Conservation (phyloP, 2,329 filamentous ascomycete genomes). For the Botrytis sinoallii region DNA sequence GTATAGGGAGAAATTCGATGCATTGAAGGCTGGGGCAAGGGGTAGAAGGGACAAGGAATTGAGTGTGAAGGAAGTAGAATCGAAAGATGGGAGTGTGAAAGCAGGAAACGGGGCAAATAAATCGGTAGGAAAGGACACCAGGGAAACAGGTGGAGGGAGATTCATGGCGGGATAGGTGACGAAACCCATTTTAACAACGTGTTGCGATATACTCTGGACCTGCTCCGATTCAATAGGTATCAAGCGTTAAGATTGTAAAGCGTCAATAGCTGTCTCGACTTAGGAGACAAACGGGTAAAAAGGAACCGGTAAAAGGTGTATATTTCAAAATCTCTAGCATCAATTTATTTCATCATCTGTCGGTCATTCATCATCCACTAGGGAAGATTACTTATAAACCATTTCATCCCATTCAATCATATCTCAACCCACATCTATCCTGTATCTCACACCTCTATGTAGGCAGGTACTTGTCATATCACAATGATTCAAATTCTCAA, state of each 20-base stretch:
- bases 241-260: not conserved
- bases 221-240: not conserved
- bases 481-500: not conserved
- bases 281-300: not conserved
- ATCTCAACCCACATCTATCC: not conserved
- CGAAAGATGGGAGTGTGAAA: not conserved
- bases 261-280: not conserved
- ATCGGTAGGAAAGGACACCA: not conserved
- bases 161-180: slow-evolving; percentile 1
- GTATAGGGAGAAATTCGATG: slow-evolving; percentile 66
- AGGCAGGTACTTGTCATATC: not conserved
- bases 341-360: not conserved
- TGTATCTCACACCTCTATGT: not conserved
- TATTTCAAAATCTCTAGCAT: not conserved
- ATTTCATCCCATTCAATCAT: not conserved
- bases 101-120: not conserved
- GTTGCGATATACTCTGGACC: not conserved
- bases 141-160: not conserved
- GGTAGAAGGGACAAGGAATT: slow-evolving; percentile 36
- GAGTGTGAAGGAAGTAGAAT: slow-evolving; percentile 21
- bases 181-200: not conserved
- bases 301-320: not conserved
- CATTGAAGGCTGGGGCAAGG: slow-evolving; percentile 62
- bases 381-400: no score
- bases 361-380: not conserved